Evolutionary conservation across 2,329 filamentous ascomycete species (phyloP).

Genomic region (Xylariaceae sp.): DNA sequence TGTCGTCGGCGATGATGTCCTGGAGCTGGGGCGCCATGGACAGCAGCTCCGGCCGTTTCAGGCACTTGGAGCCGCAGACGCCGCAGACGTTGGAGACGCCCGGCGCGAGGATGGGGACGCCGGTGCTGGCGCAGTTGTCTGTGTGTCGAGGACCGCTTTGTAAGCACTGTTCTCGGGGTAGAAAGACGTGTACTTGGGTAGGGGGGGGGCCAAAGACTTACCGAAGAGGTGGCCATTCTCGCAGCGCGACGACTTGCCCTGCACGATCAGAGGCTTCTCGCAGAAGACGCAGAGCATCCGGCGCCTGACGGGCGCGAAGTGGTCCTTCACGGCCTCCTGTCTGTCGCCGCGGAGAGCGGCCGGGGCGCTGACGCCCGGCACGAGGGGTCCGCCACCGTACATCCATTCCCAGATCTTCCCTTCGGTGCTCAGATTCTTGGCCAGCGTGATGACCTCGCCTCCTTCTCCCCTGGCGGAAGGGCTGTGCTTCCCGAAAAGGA

Average conservation of each 20-base stretch:
- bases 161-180: too few relatives aligned
- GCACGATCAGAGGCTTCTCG: slow-evolving; percentile 24
- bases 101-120: slow-evolving; percentile 46
- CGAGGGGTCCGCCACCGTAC: slow-evolving; percentile 44
- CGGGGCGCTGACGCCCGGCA: slow-evolving; percentile 29
- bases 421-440: slow-evolving; percentile 40
- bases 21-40: slow-evolving; percentile 14
- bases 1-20: slow-evolving; percentile 15
- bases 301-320: slow-evolving; percentile 30
- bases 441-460: not conserved
- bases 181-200: too few relatives aligned
- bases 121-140: slow-evolving; percentile 48
- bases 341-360: slow-evolving; percentile 3
- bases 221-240: slow-evolving; percentile 32
- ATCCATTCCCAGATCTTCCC: slow-evolving; percentile 50
- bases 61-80: slow-evolving; percentile 45
- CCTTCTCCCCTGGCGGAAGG: not conserved
- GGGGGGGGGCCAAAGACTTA: slow-evolving; percentile 9
- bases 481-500: slow-evolving; percentile 27
- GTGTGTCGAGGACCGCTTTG: too few relatives aligned
- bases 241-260: slow-evolving; percentile 31
- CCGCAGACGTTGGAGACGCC: slow-evolving; percentile 47
- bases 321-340: slow-evolving; percentile 21
- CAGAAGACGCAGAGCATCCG: slow-evolving; percentile 43
- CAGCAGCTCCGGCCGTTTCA: slow-evolving; percentile 35